phyloP scores from a whole-genome alignment of 805 yeast species.

The Naumovozyma baii region DNA sequence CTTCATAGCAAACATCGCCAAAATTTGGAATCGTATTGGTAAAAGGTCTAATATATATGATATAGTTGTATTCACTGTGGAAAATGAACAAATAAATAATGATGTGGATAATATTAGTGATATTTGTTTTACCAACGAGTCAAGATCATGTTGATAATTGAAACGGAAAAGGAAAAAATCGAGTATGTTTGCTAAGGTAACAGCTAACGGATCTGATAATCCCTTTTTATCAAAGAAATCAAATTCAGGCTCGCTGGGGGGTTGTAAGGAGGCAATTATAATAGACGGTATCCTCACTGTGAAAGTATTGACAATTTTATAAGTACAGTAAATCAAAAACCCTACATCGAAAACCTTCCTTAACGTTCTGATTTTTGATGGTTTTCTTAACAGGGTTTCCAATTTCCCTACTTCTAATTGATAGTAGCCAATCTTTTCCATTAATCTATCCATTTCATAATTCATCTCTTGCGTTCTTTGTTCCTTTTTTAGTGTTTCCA shows the following conservation, averaged over 20 bases:
- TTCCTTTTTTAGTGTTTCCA: constrained; percentile 12
- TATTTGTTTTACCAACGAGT: constrained; percentile 30
- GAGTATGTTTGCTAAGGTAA: constrained; percentile 30
- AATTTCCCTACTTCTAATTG: constrained; percentile 21
- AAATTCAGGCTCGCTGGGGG: constrained; percentile 15
- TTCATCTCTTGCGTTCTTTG: constrained; percentile 8
- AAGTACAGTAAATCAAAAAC: constrained; percentile 31
- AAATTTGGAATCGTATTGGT: constrained; percentile 29
- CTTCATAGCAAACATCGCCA: constrained; percentile 23
- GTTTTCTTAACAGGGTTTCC: constrained; percentile 10
- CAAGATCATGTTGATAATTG: constrained; percentile 29
- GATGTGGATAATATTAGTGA: constrained; percentile 47
- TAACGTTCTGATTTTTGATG: constrained; percentile 8
- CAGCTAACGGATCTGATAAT: constrained; percentile 31
- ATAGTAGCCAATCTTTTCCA: constrained; percentile 21
- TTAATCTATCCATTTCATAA: constrained; percentile 10
- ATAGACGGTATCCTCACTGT: constrained; percentile 22
- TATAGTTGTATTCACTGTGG: constrained; percentile 53
- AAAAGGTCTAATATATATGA: constrained; percentile 38
- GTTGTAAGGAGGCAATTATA: constrained; percentile 8
- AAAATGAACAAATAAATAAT: constrained; percentile 52
- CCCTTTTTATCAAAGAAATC: constrained; percentile 13
- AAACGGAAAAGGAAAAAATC: constrained; percentile 27
- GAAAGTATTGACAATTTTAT: constrained; percentile 29
- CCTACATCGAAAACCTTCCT: constrained; percentile 17